Base-by-base conservation (phyloP, 768 basidiomycete genomes). In the Kwoniella dejecticola region DNA sequence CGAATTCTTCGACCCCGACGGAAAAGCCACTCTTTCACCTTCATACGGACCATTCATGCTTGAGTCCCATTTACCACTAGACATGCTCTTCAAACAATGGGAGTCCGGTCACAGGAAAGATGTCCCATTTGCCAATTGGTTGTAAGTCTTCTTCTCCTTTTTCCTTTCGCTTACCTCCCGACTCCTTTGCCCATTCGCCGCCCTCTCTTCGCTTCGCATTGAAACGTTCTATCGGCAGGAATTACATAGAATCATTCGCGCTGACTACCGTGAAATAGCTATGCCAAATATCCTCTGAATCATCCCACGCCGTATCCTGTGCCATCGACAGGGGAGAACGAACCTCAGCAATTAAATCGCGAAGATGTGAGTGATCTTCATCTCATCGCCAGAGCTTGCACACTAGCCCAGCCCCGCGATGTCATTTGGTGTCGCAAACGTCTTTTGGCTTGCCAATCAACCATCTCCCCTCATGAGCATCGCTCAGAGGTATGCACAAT, bases 361-460 rank as follows among this genome's bases (percentile, higher is more conserved):
- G 48, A 50, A 19, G 21, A 50, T 19, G 48, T 50, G 11, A 50
- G 48, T 47, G 12, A n/a, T n/a, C n/a, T n/a, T n/a, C n/a, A n/a
- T n/a, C n/a, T n/a, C n/a, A n/a, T n/a, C n/a, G n/a, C n/a, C n/a
- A n/a, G n/a, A n/a, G n/a, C n/a, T n/a, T n/a, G n/a, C n/a, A n/a
- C n/a, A n/a, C n/a, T n/a, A n/a, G n/a, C n/a, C n/a, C n/a, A n/a
- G n/a, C n/a, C n/a, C n/a, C n/a, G n/a, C n/a, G n/a, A n/a, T n/a
- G n/a, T n/a, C n/a, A n/a, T n/a, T n/a, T n/a, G n/a, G n/a, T n/a
- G n/a, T n/a, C n/a, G n/a, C n/a, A n/a, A n/a, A n/a, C n/a, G n/a
- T n/a, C n/a, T n/a, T n/a, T n/a, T 42, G 41, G 6, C 41, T n/a
- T 11, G 17, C 17, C n/a, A n/a, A n/a, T n/a, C n/a, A n/a, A n/a